A percentile compares a stretch with the other conserved stretches of the same genome.
Conservation (phyloP, 768 basidiomycete species). For the Naganishia friedmannii region DNA sequence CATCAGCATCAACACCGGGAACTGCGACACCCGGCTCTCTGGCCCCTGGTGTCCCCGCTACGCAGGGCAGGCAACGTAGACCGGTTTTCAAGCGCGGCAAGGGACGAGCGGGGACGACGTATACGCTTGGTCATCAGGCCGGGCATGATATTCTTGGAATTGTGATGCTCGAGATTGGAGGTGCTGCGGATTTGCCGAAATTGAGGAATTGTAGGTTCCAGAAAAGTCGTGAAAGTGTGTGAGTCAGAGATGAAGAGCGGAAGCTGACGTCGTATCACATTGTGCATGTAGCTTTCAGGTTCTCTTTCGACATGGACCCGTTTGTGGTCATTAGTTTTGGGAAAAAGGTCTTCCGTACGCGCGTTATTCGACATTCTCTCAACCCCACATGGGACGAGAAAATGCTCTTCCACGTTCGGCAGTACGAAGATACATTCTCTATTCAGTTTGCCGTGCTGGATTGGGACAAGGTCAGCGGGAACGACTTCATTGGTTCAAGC, state of each 20-base stretch:
- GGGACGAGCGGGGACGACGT: constrained; percentile 50
- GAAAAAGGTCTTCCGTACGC: constrained; percentile 90
- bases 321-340: constrained; percentile 95
- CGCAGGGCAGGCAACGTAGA: constrained; percentile 21
- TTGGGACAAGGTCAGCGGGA: constrained; percentile 80
- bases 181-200: constrained; percentile 77
- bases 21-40: constrained; percentile 23
- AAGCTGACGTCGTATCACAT: background rate
- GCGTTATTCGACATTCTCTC: constrained; percentile 53
- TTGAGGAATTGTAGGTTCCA: constrained; percentile 77
- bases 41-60: constrained; percentile 32
- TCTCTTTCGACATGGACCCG: constrained; percentile 80
- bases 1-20: constrained; percentile 15
- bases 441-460: constrained; percentile 82
- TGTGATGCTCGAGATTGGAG: constrained; percentile 86
- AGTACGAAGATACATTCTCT: constrained; percentile 75
- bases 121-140: constrained; percentile 61
- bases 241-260: background rate
- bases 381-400: constrained; percentile 95
- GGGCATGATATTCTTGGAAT: constrained; percentile 85
- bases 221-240: background rate
- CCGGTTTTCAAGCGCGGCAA: constrained; percentile 36
- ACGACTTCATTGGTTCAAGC: constrained; percentile 83
- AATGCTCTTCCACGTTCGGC: constrained; percentile 86
- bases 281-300: constrained; percentile 38